Conservation (phyloP, 352 stramenopile genomes). For the Pythium volutum region DNA sequence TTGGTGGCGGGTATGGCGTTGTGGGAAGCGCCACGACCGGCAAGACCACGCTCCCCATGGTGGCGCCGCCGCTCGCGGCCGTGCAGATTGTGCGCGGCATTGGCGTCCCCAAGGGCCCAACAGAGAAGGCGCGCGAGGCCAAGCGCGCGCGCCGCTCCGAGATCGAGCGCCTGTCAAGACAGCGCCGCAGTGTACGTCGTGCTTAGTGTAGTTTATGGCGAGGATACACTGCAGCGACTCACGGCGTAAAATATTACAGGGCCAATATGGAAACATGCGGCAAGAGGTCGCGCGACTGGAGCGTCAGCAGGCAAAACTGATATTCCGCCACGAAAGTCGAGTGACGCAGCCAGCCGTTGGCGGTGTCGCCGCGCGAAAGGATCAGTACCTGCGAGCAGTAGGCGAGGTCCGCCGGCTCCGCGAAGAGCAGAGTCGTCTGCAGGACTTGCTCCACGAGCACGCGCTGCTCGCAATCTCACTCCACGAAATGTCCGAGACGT, state of each 20-base stretch:
- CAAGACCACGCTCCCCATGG: not conserved
- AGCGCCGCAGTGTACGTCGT: conserved; percentile 18
- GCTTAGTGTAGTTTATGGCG: not conserved
- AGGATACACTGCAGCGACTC: not conserved
- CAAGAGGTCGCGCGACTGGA: conserved; percentile 17
- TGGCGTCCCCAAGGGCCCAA: conserved; percentile 8
- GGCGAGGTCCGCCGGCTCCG: conserved; percentile 11
- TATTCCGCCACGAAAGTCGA: not conserved
- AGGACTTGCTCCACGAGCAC: conserved; percentile 17
- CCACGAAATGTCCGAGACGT: conserved; percentile 10
- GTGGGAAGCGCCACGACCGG: not conserved
- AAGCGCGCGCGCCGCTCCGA: conserved; percentile 25
- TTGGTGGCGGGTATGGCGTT: not conserved
- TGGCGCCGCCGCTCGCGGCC: not conserved
- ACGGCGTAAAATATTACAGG: conserved; percentile 7
- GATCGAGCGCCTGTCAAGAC: conserved; percentile 23
- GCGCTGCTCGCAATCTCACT: conserved; percentile 10
- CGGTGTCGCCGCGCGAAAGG: not conserved
- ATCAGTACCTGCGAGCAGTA: conserved; percentile 12
- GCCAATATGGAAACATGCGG: conserved; percentile 13
- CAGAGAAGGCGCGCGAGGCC: conserved; percentile 12
- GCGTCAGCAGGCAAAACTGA: not conserved
- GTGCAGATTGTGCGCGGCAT: conserved; percentile 26
- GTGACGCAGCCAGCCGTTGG: too few relatives aligned
- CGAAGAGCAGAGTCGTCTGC: conserved; percentile 12